Evolutionary conservation across 2,329 filamentous ascomycete genomes (phyloP).

Genomic region (Trichoderma guizhouense): DNA sequence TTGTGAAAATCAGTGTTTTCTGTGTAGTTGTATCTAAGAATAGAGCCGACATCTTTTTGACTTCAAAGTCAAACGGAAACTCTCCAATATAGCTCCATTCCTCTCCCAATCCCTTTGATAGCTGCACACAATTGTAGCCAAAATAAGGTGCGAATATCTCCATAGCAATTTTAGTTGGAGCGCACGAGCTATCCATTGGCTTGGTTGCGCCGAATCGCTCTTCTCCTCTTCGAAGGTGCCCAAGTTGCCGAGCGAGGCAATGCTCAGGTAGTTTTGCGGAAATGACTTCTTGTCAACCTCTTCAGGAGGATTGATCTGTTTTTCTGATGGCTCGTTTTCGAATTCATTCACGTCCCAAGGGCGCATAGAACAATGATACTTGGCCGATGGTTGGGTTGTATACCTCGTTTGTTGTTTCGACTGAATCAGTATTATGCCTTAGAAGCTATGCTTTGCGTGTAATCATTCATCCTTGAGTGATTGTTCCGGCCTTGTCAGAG

Average conservation of each 20-base stretch:
- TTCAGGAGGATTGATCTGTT: slow-evolving; percentile 35
- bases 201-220: slow-evolving; percentile 25
- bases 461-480: slow-evolving; percentile 33
- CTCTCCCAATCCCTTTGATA: slow-evolving; percentile 24
- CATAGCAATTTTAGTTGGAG: slow-evolving; percentile 56
- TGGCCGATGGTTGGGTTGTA: slow-evolving; percentile 29
- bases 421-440: slow-evolving; percentile 32
- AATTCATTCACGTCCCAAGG: slow-evolving; percentile 20
- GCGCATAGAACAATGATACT: slow-evolving; percentile 21
- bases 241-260: slow-evolving; percentile 59
- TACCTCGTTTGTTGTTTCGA: slow-evolving; percentile 30
- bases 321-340: slow-evolving; percentile 13
- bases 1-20: slow-evolving; percentile 48
- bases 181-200: slow-evolving; percentile 42
- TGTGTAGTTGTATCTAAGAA: slow-evolving; percentile 35
- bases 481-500: slow-evolving; percentile 35
- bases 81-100: slow-evolving; percentile 45
- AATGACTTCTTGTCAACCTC: slow-evolving; percentile 34
- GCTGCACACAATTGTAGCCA: slow-evolving; percentile 36
- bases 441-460: slow-evolving; percentile 31
- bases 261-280: slow-evolving; percentile 51
- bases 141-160: slow-evolving; percentile 57
- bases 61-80: slow-evolving; percentile 55
- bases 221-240: slow-evolving; percentile 52
- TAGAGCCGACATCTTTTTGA: slow-evolving; percentile 58